Percentiles rank a stretch among this genome's conserved stretches.
Conservation (phyloP, 2,329 filamentous ascomycete genomes). For the Xylaria hypoxylon region DNA sequence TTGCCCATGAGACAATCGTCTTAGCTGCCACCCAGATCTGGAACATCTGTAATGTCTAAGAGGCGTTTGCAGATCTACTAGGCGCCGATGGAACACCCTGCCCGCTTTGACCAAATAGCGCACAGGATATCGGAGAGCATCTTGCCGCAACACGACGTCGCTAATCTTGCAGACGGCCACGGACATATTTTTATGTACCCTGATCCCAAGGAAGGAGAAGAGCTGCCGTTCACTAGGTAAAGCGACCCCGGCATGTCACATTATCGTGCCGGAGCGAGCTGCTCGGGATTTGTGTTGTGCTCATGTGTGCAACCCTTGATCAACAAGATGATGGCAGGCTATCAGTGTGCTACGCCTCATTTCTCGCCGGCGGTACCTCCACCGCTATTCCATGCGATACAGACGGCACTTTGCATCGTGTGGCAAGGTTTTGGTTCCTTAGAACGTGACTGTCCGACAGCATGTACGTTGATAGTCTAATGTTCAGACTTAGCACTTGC, state of each 20-base stretch:
- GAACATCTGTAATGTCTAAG: slow-evolving; percentile 1
- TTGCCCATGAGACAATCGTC: slow-evolving; percentile 12
- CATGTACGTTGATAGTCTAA: slow-evolving; percentile 33
- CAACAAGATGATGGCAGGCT: slow-evolving; percentile 20
- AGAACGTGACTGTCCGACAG: slow-evolving; percentile 41
- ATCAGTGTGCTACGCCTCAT: slow-evolving; percentile 17
- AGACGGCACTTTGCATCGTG: slow-evolving; percentile 46
- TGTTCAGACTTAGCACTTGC: slow-evolving; percentile 29
- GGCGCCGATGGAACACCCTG: slow-evolving; percentile 8
- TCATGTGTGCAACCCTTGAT: slow-evolving; percentile 36
- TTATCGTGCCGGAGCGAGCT: slow-evolving; percentile 37
- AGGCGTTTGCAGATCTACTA: slow-evolving; percentile 13
- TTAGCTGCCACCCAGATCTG: slow-evolving; percentile 18
- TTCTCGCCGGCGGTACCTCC: slow-evolving; percentile 34
- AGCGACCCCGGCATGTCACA: slow-evolving; percentile 29
- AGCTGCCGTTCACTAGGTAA: slow-evolving; percentile 30
- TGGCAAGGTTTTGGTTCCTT: slow-evolving; percentile 43
- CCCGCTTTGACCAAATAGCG: slow-evolving; percentile 11
- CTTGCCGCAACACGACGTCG: slow-evolving; percentile 50
- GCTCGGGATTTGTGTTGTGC: slow-evolving; percentile 37
- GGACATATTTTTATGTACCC: slow-evolving; percentile 38
- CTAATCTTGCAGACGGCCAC: slow-evolving; percentile 54
- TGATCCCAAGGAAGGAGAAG: slow-evolving; percentile 32
- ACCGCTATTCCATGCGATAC: slow-evolving; percentile 47
- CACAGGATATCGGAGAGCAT: slow-evolving; percentile 21